These are phyloP conservation scores for Chalciporus sphaerocephalus DNA, from an alignment of 768 basidiomycete genomes.

Conservation along the genomic window DNA sequence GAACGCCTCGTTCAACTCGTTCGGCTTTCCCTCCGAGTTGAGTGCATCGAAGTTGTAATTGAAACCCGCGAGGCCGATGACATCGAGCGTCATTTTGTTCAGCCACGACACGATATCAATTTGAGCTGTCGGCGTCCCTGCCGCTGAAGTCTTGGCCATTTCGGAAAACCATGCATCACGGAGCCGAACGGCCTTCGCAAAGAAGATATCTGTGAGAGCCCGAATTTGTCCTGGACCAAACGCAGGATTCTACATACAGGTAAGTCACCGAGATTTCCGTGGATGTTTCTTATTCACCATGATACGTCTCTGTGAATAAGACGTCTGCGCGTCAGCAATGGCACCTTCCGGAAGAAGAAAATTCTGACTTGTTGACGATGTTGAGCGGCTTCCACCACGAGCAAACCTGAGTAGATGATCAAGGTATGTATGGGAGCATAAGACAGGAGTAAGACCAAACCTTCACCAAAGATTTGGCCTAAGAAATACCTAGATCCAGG, in stretches of 20 bases:
- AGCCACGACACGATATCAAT: conserved; percentile 36
- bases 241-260: conserved; percentile 49
- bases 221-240: conserved; percentile 60
- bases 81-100: too few species aligned
- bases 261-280: background rate
- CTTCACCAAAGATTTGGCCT: conserved; percentile 39
- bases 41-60: conserved; percentile 35
- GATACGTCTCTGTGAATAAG: conserved; percentile 25
- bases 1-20: conserved; percentile 34
- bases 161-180: conserved; percentile 44
- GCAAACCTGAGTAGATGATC: too few species aligned
- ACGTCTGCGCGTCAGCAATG: too few species aligned
- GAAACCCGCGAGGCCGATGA: too few species aligned
- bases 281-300: conserved; percentile 20
- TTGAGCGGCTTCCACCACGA: conserved; percentile 39
- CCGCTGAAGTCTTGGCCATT: conserved; percentile 25
- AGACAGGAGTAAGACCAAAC: too few species aligned
- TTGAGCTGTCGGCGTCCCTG: conserved; percentile 8
- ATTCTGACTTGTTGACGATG: conserved; percentile 38
- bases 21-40: conserved; percentile 17
- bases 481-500: conserved; percentile 36
- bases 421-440: too few species aligned
- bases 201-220: conserved; percentile 52
- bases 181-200: conserved; percentile 48
- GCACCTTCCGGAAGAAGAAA: too few species aligned